phyloP scores from a whole-genome alignment of 495 filamentous ascomycete genomes.

The Corynascus novoguineensis region DNA sequence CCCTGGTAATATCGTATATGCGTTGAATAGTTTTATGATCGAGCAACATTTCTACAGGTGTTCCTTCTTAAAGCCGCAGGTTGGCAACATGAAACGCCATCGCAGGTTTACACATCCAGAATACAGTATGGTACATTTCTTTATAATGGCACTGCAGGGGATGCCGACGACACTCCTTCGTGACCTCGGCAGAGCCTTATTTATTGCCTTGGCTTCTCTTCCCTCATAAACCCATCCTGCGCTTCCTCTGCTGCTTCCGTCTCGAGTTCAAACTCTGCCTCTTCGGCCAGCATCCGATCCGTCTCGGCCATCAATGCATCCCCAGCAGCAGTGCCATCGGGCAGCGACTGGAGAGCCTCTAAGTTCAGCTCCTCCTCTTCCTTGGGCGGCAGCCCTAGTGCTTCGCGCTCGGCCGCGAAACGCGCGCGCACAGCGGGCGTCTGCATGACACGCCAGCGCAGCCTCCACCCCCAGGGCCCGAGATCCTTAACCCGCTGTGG shows the following conservation, averaged over 20 bases:
- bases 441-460: conserved; percentile 83
- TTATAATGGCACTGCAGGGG: not conserved
- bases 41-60: too few relatives aligned
- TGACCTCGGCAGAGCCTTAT: not conserved
- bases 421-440: conserved; percentile 54
- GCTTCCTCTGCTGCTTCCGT: conserved; percentile 6
- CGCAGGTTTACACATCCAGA: conserved; percentile 13
- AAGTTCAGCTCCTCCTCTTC: not conserved
- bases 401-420: conserved; percentile 51
- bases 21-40: not conserved
- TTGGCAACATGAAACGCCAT: not conserved
- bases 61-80: not conserved
- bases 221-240: conserved; percentile 25
- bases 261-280: conserved; percentile 37
- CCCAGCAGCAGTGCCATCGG: conserved; percentile 6
- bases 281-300: conserved; percentile 34
- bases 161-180: not conserved
- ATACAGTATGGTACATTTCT: conserved; percentile 21
- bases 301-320: conserved; percentile 34
- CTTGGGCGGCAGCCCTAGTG: conserved; percentile 32
- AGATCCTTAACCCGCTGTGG: conserved; percentile 71
- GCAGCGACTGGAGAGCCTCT: conserved; percentile 13
- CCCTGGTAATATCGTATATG: too few relatives aligned
- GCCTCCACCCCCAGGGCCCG: conserved; percentile 78
- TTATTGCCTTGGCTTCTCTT: conserved; percentile 11